These are phyloP conservation scores for Umbellularia californica DNA, from an alignment of 164 flowering plant genomes.

Conservation along the genomic window DNA sequence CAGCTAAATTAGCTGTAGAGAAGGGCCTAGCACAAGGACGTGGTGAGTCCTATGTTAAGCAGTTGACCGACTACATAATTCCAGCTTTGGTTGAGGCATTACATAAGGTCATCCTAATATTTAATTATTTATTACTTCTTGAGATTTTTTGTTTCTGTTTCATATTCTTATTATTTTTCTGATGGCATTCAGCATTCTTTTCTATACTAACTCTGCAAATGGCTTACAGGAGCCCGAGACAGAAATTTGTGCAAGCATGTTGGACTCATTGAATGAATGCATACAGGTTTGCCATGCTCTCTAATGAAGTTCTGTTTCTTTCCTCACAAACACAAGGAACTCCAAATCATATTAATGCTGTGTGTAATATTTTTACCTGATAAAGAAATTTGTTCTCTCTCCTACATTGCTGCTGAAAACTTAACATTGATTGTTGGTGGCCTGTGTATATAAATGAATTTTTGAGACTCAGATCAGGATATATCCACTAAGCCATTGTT, in stretches of 20 bases:
- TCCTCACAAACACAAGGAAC: too few relatives aligned
- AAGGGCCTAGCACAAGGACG: conserved; percentile 61
- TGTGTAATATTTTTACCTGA: too few relatives aligned
- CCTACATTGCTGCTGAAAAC: too few relatives aligned
- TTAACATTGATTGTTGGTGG: too few relatives aligned
- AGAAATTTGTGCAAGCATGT: conserved; percentile 57
- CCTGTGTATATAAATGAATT: too few relatives aligned
- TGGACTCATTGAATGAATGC: conserved; percentile 60
- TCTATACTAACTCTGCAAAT: conserved; percentile 1
- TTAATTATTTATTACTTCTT: not conserved
- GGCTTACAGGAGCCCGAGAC: conserved; percentile 57
- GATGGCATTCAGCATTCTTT: not conserved
- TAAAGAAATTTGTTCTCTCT: too few relatives aligned
- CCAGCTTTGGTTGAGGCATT: conserved; percentile 60
- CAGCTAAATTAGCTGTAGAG: conserved; percentile 62
- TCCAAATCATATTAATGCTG: too few relatives aligned
- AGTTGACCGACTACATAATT: conserved; percentile 52
- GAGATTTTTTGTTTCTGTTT: not conserved
- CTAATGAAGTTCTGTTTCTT: not conserved
- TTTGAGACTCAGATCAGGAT: too few relatives aligned
- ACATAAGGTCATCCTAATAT: conserved; percentile 39
- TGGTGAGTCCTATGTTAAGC: conserved; percentile 55
- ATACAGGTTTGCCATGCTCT: conserved; percentile 38
- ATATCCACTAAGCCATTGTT: too few relatives aligned
- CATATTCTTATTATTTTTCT: not conserved